Base-by-base conservation (phyloP, 139 green algal species). In the Edaphochlamys debaryana region DNA sequence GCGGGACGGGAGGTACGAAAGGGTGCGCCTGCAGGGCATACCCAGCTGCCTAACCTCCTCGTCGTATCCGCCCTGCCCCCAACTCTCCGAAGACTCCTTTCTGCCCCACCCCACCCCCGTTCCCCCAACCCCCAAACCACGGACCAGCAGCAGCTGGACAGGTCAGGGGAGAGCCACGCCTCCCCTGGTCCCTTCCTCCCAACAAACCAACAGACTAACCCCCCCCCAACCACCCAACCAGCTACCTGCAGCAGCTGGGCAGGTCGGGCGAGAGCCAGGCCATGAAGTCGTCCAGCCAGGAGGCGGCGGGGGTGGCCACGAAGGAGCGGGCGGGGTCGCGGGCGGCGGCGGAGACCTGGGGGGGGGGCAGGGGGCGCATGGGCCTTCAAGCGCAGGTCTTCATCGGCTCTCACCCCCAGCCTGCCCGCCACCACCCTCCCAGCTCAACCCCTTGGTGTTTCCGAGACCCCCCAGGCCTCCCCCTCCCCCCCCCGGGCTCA, bases 201-300 rank as follows among this genome's bases (percentile, higher is more conserved):
- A 3, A 6, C 25, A 34, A 22, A n/a, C 4, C 50, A 48, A 13
- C 22, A 6, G 13, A 64, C 29, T n/a, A n/a, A n/a, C n/a, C n/a
- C 54, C 72, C 54, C 54, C 20, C 56, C 52, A 15, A 6, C 40
- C 54, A 54, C 8, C 50, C 6, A 69, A 84, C 75, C 72, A 38
- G n/a, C n/a, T 50, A 68, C 37, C 90, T 80, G 87, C 93, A 96
- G 89, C 93, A 96, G 34, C 90, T 87, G 34, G 91, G 91, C 9
- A 96, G 87, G 9, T 90, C 79, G 4, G 95, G 95, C 23, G 85
- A 91, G 54, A 95, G 83, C 96, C 96, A 98, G 11, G 92, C 89
- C 30, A 98, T 84, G 88, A 98, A 98, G 89, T 98, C 96, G 85
- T 98, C 96, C 19, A 98, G 67, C 96, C 96, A 98, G 30, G 92